Evolutionary conservation across 2,329 filamentous ascomycete species (phyloP), one percentile per base, ranked within the genome.

Genomic region (Plectosphaerella cucumerina): DNA sequence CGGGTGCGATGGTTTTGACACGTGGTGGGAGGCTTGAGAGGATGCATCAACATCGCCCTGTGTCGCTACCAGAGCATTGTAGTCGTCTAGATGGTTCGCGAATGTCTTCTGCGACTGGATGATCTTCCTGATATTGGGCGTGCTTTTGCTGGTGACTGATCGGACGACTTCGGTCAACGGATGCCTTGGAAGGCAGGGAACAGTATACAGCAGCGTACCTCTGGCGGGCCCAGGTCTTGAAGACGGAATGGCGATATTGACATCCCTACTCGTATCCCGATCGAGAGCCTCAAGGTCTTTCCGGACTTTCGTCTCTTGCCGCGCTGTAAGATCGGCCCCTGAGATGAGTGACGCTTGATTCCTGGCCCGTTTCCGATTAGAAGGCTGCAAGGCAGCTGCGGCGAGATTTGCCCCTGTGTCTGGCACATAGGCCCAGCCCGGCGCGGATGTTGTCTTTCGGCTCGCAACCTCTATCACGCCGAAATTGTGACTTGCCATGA

Each of bases 391-490:
- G 53, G 76, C 76, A 47, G 73, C 66, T 58, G 79, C 77, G 10
- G 82, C 76, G 12, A 80, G 77, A 50, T 82, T 77, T 50, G 80
- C 77, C 41, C 67, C 79, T 65, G 81, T 85, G 64, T 96, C 90
- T 26, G 91, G 85, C 1, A 97, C 89, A 66, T 96, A 96, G 12
- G 90, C 90, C 87, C 91, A 97, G 62, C 93, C 93, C 1, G 93
- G 91, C 1, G 90, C 88, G 43, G 80, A 75, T 43, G 82, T 81
- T 15, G 84, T 84, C 54, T 83, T 84, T 23, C 84, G 75, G 62
- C 82, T 84, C 34, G 90, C 88, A 51, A 97, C 75, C 60, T 96
- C 87, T 69, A 95, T 85, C 61, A 97, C 90, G 61, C 89, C 87
- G 59, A 87, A 86, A 61, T 85, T 83, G 64, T 83, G 80, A 78